Evolutionary conservation across 306 rosid species (phyloP).

Genomic region (Fagus sylvatica): DNA sequence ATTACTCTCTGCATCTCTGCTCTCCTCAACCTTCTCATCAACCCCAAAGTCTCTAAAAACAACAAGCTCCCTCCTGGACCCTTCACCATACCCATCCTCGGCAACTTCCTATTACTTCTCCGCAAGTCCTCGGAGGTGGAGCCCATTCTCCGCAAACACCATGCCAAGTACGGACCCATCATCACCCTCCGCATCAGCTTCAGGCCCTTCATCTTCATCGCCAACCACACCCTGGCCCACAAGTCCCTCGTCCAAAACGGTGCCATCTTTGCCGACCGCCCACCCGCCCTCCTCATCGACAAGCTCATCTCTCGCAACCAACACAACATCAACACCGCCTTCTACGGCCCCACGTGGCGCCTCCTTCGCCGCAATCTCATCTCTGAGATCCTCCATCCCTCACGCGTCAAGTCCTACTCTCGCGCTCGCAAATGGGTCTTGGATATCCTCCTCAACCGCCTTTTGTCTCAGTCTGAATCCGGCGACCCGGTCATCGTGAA

Average conservation of each 20-base stretch:
- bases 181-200: conserved; percentile 32
- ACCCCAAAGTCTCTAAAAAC: not conserved
- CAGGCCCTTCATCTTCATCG: conserved; percentile 29
- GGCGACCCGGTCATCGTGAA: not conserved
- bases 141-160: conserved; percentile 22
- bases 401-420: conserved; percentile 31
- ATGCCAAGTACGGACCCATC: conserved; percentile 34
- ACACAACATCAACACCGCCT: conserved; percentile 31
- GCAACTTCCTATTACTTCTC: conserved; percentile 7
- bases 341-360: conserved; percentile 44
- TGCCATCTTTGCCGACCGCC: conserved; percentile 36
- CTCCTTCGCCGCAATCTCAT: conserved; percentile 42
- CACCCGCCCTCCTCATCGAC: conserved; percentile 10
- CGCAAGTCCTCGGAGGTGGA: conserved; percentile 17
- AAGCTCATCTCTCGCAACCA: conserved; percentile 33
- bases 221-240: conserved; percentile 29
- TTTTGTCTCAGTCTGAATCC: not conserved
- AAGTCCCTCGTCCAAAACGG: conserved; percentile 42
- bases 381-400: conserved; percentile 36
- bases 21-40: conserved; percentile 13
- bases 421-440: conserved; percentile 39
- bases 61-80: conserved; percentile 42
- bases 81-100: conserved; percentile 7
- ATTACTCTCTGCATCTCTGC: not conserved
- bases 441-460: conserved; percentile 25